Conservation (phyloP, 139 green algal species). For the Volvox africanus region DNA sequence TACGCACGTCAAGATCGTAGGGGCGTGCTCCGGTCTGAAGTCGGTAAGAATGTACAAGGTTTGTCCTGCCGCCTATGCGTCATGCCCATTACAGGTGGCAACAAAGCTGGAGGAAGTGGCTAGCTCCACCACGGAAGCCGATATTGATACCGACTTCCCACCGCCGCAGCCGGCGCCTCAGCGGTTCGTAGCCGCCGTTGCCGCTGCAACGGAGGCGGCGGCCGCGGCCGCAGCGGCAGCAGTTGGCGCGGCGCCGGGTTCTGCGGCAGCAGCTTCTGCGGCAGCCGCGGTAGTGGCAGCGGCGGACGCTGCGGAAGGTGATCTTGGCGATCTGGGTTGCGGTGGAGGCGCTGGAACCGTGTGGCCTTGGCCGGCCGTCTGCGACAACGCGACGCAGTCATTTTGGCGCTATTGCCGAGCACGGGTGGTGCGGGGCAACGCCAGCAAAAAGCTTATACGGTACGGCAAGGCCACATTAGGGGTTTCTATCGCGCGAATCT, state of each 20-base stretch:
- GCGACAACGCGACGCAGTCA: conserved; percentile 37
- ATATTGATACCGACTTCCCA: conserved; percentile 15
- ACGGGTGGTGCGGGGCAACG: background rate
- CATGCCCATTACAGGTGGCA: conserved; percentile 6
- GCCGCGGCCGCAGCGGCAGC: background rate
- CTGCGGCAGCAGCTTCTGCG: background rate
- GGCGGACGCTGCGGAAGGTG: background rate
- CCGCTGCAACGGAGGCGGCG: conserved; percentile 23
- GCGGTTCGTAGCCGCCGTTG: conserved; percentile 42
- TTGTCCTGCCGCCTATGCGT: too few relatives aligned
- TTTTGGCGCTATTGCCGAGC: conserved; percentile 58
- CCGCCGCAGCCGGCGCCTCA: conserved; percentile 18
- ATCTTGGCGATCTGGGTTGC: background rate
- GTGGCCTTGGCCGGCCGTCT: conserved; percentile 33
- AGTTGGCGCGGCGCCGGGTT: conserved; percentile 18
- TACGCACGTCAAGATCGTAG: background rate
- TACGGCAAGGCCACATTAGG: background rate
- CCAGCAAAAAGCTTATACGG: conserved; percentile 37
- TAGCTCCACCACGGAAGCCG: background rate
- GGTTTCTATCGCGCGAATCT: too few relatives aligned
- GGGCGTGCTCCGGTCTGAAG: too few relatives aligned
- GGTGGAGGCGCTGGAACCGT: background rate
- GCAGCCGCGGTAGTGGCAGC: background rate
- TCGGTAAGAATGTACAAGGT: too few relatives aligned
- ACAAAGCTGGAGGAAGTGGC: conserved; percentile 34